Base-by-base conservation (phyloP, 2,329 filamentous ascomycete genomes). In the Didymosphaeria variabile region DNA sequence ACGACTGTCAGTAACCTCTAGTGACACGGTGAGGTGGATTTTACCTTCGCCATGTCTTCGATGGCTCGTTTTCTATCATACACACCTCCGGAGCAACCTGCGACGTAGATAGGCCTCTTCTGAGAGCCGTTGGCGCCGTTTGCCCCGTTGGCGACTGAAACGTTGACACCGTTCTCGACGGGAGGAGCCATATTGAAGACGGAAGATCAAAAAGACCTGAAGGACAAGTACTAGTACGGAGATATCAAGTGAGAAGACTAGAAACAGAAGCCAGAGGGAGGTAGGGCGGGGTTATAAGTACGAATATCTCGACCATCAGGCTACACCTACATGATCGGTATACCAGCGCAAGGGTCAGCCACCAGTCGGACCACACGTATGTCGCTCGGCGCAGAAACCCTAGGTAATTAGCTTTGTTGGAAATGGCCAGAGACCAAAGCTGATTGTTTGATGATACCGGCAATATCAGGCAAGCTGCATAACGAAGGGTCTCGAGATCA, bases 41-140 rank as follows among this genome's bases (percentile, higher is more conserved):
- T 4, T 26, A 53, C 59, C 58, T 67, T 69, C 36, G 65, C 66
- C 62, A 71, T 69, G 52, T 70, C 69, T 47, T 67, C 59, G 57
- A 71, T 69, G 21, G 68, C 68, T 52, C 67, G 67, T 59, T 67
- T 65, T 12, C 67, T 53, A 46, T 69, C 67, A 32, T 67, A 69
- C 8, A 69, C 65, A 57, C 68, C 66, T 59, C 67, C 67, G 36
- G 67, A 70, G 57, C 67, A 70, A 29, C 66, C 67, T 21, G 66
- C 66, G 19, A 70, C 61, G 34, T 64, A 58, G 38, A 70, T 67
- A 7, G 67, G 66, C 29, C 67, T 53, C 55, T 69, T 70, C 5
- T 60, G 60, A 9, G 64, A 62, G 15, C 61, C 61, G 49, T 62
- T 67, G 34, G 45, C 58, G 19, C 58, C 63, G 29, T 62, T 63